Percentiles rank a stretch among this genome's conserved stretches.
These are phyloP conservation scores for Quercus mongolica DNA, from an alignment of 306 rosid genomes.

Conservation along the genomic window DNA sequence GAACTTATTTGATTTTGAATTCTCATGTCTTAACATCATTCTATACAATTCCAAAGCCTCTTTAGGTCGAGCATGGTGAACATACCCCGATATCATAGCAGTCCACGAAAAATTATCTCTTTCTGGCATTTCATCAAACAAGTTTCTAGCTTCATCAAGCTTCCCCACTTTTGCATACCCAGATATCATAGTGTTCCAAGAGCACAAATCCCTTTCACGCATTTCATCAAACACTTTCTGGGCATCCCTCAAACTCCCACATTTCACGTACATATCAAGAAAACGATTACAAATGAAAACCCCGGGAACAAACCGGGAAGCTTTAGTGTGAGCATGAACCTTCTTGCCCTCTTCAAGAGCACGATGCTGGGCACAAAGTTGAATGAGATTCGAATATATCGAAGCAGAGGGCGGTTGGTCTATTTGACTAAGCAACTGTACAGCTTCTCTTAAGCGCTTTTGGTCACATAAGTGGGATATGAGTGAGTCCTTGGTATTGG, in stretches of 20 bases:
- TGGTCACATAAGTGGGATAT: conserved; percentile 34
- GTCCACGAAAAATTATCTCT: conserved; percentile 33
- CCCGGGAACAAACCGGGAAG: conserved; percentile 47
- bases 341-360: conserved; percentile 45
- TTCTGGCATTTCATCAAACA: conserved; percentile 18
- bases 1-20: conserved; percentile 45
- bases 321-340: conserved; percentile 53
- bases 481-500: conserved; percentile 31
- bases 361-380: conserved; percentile 42
- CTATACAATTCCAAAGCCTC: conserved; percentile 64
- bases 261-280: conserved; percentile 46
- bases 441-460: conserved; percentile 50
- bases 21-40: conserved; percentile 43
- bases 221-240: conserved; percentile 20
- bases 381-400: conserved; percentile 44
- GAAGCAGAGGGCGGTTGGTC: conserved; percentile 26
- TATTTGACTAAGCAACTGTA: conserved; percentile 37
- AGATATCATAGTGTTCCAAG: conserved; percentile 25
- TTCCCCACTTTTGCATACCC: conserved; percentile 30
- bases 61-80: conserved; percentile 25
- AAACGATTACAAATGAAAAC: conserved; percentile 48
- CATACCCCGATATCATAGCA: conserved; percentile 22
- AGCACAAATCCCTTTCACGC: conserved; percentile 18
- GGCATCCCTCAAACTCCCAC: conserved; percentile 48
- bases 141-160: conserved; percentile 18